phyloP scores from a whole-genome alignment of 192 early-diverging fungal genomes.

The Thoreauomyces humboldtii region DNA sequence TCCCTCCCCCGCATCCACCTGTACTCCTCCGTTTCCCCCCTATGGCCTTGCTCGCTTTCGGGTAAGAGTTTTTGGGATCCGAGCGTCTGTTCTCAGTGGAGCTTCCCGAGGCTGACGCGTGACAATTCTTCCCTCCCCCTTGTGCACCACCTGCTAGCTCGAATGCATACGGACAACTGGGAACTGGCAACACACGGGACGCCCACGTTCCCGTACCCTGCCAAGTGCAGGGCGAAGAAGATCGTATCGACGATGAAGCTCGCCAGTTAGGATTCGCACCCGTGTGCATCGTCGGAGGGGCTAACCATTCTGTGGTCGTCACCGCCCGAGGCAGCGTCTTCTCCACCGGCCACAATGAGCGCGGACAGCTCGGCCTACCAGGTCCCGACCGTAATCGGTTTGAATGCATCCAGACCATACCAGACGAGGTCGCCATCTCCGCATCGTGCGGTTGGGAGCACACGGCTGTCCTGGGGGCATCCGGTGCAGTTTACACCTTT shows the following conservation, averaged over 20 bases:
- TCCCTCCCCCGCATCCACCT: too few species aligned
- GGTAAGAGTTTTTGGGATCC: too few species aligned
- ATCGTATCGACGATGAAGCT: neutral
- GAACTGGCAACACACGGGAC: constrained; percentile 50
- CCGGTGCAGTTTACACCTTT: constrained; percentile 23
- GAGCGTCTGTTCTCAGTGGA: neutral
- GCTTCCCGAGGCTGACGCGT: neutral
- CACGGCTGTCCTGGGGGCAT: constrained; percentile 31
- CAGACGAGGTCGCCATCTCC: neutral
- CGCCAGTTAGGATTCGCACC: constrained; percentile 15
- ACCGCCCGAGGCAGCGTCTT: constrained; percentile 36
- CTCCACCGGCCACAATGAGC: constrained; percentile 49
- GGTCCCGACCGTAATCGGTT: neutral
- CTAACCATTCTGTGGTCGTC: constrained; percentile 66
- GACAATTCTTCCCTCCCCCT: neutral
- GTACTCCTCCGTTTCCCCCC: too few species aligned
- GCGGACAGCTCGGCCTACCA: constrained; percentile 41
- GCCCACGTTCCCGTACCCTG: constrained; percentile 24
- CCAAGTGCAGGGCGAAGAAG: too few species aligned
- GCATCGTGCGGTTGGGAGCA: constrained; percentile 68
- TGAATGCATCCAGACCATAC: neutral
- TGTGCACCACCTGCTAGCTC: constrained; percentile 46
- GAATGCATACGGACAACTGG: constrained; percentile 68
- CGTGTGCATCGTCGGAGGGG: constrained; percentile 53
- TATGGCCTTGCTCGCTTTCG: neutral